phyloP scores from a whole-genome alignment of 768 basidiomycete genomes.

The Lentinula edodes region DNA sequence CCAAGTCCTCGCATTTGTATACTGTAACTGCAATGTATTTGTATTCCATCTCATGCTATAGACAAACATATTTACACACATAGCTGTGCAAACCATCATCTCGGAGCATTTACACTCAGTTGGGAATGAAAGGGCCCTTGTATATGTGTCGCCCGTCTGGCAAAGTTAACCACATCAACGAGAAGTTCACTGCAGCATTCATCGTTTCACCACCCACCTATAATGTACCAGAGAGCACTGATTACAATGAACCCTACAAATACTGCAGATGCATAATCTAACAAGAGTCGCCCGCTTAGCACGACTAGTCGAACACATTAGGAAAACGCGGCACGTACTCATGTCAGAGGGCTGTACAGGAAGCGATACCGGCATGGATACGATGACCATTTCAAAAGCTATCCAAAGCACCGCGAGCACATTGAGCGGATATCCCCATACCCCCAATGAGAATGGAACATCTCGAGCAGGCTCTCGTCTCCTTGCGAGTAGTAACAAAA shows the following conservation, averaged over 20 bases:
- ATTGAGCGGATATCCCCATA: constrained; percentile 41
- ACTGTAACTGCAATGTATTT: not conserved
- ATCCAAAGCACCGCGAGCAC: constrained; percentile 35
- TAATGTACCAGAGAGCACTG: not conserved
- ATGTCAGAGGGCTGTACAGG: not conserved
- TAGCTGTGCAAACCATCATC: no score
- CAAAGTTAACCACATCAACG: not conserved
- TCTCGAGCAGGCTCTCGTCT: constrained; percentile 38
- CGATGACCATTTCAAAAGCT: not conserved
- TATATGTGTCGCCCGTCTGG: not conserved
- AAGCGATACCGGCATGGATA: not conserved
- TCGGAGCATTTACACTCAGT: no score
- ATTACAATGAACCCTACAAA: not conserved
- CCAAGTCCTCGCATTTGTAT: not conserved
- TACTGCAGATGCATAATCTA: not conserved
- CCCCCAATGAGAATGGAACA: constrained; percentile 48
- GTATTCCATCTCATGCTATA: not conserved
- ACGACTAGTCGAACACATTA: not conserved
- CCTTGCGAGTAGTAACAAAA: constrained; percentile 44
- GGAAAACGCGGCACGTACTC: not conserved
- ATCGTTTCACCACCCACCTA: not conserved
- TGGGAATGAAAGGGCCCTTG: not conserved
- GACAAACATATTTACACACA: no score
- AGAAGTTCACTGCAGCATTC: not conserved
- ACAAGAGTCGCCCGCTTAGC: not conserved